phyloP scores from a whole-genome alignment of 805 yeast genomes.

The Candida argentea region DNA sequence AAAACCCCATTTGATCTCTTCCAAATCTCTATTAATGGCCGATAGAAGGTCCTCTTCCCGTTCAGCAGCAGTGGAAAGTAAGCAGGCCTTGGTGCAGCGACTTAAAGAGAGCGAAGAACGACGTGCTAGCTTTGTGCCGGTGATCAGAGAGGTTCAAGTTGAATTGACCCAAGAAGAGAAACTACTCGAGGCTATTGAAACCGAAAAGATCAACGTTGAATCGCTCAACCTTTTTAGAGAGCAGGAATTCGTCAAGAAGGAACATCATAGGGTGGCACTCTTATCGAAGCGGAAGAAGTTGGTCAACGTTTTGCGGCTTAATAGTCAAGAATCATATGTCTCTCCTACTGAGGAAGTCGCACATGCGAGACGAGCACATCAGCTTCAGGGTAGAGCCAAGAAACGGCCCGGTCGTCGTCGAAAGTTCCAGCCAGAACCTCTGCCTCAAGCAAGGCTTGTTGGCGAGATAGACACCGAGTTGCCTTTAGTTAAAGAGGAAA shows the following conservation, averaged over 20 bases:
- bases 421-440: constrained; percentile 23
- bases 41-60: constrained; percentile 69
- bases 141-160: constrained; percentile 27
- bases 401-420: constrained; percentile 37
- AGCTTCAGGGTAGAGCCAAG: constrained; percentile 22
- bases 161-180: constrained; percentile 66
- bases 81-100: constrained; percentile 64
- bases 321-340: constrained; percentile 38
- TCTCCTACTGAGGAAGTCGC: constrained; percentile 58
- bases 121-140: constrained; percentile 36
- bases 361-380: constrained; percentile 32
- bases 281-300: constrained; percentile 55
- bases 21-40: constrained; percentile 41
- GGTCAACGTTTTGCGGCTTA: constrained; percentile 45
- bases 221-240: constrained; percentile 73
- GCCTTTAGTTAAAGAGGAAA: constrained; percentile 17
- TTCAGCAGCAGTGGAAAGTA: constrained; percentile 65
- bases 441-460: constrained; percentile 15
- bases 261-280: constrained; percentile 63
- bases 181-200: constrained; percentile 74
- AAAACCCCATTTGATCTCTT: constrained; percentile 19
- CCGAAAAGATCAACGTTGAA: constrained; percentile 66
- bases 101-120: constrained; percentile 60
- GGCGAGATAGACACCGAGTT: constrained; percentile 19
- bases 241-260: constrained; percentile 74